Evolutionary conservation across 176 grass and related monocot genomes (phyloP).

Genomic region (Zoysia pacifica): DNA sequence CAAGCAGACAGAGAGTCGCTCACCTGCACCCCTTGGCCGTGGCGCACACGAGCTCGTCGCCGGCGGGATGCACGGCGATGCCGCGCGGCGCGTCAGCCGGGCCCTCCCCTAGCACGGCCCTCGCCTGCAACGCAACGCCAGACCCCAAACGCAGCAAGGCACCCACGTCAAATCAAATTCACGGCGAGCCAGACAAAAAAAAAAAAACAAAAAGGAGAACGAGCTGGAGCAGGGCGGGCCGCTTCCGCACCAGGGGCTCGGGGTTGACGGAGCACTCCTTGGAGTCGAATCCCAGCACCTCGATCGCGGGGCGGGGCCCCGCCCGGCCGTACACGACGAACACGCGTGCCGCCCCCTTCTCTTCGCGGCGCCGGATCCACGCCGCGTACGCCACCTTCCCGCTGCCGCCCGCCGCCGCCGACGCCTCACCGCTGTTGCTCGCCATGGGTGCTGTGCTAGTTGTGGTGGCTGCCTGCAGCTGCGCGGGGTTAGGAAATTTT

Average conservation of each 20-base stretch:
- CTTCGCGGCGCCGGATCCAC: conserved; percentile 79
- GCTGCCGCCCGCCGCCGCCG: conserved; percentile 20
- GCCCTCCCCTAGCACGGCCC: conserved; percentile 54
- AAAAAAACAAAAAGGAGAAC: too few species aligned
- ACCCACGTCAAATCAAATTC: conserved; percentile 17
- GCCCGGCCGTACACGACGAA: conserved; percentile 58
- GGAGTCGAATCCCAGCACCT: conserved; percentile 77
- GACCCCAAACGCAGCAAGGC: neutral
- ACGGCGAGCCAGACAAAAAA: neutral
- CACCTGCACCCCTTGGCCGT: conserved; percentile 81
- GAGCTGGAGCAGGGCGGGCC: neutral
- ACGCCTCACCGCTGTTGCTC: conserved; percentile 10
- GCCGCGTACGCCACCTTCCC: conserved; percentile 62
- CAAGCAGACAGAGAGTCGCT: conserved; percentile 11
- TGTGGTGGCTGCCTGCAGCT: neutral
- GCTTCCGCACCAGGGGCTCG: conserved; percentile 56
- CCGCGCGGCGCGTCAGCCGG: conserved; percentile 51
- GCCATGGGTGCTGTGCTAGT: conserved; percentile 25
- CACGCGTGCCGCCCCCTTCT: conserved; percentile 56
- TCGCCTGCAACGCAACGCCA: conserved; percentile 49
- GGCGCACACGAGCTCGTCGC: conserved; percentile 83
- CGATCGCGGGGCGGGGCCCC: conserved; percentile 45
- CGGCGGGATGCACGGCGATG: conserved; percentile 83
- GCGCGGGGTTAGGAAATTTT: neutral
- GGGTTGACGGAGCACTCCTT: conserved; percentile 55